Conservation (phyloP, 1,284 basidiomycete species). For the Cryptococcus sp. region DNA sequence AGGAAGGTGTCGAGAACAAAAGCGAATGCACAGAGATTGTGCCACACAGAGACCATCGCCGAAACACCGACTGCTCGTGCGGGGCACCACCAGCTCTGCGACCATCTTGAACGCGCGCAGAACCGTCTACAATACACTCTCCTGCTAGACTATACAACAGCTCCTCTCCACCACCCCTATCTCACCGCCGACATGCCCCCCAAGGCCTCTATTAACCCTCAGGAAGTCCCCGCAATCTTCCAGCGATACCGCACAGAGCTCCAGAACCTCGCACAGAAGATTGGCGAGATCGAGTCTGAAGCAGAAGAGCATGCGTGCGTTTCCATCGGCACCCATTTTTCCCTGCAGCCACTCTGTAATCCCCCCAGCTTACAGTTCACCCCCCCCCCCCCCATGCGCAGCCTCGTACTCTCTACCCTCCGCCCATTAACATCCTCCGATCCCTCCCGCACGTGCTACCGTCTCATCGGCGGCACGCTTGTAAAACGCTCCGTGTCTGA, state of each 20-base stretch:
- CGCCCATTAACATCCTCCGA: constrained; percentile 65
- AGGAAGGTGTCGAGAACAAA: constrained; percentile 13
- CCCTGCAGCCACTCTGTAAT: background rate
- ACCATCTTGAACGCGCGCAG: too few relatives aligned
- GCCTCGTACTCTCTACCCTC: constrained; percentile 84
- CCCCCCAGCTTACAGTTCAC: background rate
- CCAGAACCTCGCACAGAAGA: constrained; percentile 80
- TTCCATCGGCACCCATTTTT: background rate
- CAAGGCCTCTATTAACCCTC: constrained; percentile 34
- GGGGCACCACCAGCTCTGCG: too few relatives aligned
- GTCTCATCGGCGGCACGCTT: constrained; percentile 91
- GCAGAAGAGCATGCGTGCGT: constrained; percentile 75
- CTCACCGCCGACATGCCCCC: constrained; percentile 31
- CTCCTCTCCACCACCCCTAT: too few relatives aligned
- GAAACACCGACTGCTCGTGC: too few relatives aligned
- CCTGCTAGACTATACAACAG: background rate
- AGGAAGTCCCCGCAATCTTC: constrained; percentile 44
- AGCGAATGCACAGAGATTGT: constrained; percentile 5
- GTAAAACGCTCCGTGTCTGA: constrained; percentile 96
- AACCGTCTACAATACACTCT: too few relatives aligned
- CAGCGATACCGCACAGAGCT: constrained; percentile 71
- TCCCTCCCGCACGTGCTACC: constrained; percentile 90
- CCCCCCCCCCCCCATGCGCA: constrained; percentile 45
- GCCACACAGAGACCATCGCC: constrained; percentile 1
- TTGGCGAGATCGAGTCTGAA: constrained; percentile 88